Evolutionary conservation across 2,329 filamentous ascomycete species (phyloP), one percentile per base, ranked within the genome.

Genomic region (Chaetothyriales sp.): DNA sequence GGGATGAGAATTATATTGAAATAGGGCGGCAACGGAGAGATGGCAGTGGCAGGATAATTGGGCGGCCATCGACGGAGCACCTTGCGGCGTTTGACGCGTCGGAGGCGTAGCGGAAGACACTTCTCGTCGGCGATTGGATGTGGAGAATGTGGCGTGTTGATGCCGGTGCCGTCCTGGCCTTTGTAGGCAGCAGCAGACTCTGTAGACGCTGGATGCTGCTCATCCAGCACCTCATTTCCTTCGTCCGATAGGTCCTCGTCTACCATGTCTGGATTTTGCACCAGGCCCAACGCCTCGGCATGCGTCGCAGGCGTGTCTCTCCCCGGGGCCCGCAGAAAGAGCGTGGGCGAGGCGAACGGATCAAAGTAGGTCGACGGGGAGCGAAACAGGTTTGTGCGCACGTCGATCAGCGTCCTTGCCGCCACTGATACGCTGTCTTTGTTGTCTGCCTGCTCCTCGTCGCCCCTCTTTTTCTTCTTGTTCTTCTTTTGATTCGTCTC

Each of bases 311-410:
- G 70, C 4, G 66, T 66, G 44, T 70, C 67, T 48, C 66, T 64
- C 0, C 69, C 69, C 0, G 70, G 56, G 0, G 69, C 67, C 19
- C 70, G 66, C 7, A 73, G 63, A 47, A 72, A 70, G 5, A 72
- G 55, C 3, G 67, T 58, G 0, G 70, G 70, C 3, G 68, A 70
- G 0, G 70, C 69, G 51, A 72, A 73, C 0, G 68, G 56, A 53
- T 72, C 70, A 46, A 72, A 72, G 55, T 66, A 71, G 9, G 62
- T 62, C 25, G 67, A 65, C 18, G 69, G 66, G 0, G 59, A 64
- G 6, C 59, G 44, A 53, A 73, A 73, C 18, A 69, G 61, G 6
- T 46, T 48, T 25, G 64, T 62, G 2, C 70, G 64, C 2, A 71
- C 56, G 49, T 69, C 68, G 9, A 59, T 54, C 15, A 57, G 49